Conservation (phyloP, 768 basidiomycete genomes). For the Rhizopogon vinicolor region DNA sequence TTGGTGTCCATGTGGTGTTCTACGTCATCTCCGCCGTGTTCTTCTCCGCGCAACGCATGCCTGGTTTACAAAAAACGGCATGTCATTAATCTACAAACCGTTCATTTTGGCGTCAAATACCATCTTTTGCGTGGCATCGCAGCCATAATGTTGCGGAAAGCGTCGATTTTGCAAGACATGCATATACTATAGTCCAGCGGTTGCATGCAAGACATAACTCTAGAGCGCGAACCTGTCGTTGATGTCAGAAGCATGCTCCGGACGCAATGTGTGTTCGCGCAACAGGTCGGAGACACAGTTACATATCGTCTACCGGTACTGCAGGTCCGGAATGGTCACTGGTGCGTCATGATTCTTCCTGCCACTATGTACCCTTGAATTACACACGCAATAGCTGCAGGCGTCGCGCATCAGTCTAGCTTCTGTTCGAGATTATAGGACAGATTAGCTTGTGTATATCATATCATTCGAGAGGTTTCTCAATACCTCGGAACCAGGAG, state of each 20-base stretch:
- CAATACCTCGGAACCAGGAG: not conserved
- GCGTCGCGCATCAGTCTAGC: not conserved
- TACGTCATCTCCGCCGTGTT: not conserved
- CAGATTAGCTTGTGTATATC: not conserved
- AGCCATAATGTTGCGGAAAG: not conserved
- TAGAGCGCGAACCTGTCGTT: no score
- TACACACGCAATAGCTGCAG: no score
- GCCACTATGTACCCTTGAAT: not conserved
- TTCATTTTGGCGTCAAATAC: not conserved
- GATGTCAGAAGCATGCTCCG: not conserved
- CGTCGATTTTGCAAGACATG: not conserved
- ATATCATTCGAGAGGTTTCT: not conserved
- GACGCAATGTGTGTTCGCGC: not conserved
- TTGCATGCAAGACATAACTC: not conserved
- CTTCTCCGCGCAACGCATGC: not conserved
- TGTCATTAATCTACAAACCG: not conserved
- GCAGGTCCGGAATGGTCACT: not conserved
- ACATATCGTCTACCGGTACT: not conserved
- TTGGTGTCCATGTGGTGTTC: not conserved
- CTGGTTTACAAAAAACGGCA: not conserved
- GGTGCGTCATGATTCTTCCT: not conserved
- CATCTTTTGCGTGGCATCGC: no score
- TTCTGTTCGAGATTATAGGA: not conserved
- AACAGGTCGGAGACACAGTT: not conserved
- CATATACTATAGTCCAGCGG: not conserved